Evolutionary conservation across 805 yeast genomes (phyloP), one percentile per base, ranked within the genome.

Genomic region (Schwanniomyces yamadae): DNA sequence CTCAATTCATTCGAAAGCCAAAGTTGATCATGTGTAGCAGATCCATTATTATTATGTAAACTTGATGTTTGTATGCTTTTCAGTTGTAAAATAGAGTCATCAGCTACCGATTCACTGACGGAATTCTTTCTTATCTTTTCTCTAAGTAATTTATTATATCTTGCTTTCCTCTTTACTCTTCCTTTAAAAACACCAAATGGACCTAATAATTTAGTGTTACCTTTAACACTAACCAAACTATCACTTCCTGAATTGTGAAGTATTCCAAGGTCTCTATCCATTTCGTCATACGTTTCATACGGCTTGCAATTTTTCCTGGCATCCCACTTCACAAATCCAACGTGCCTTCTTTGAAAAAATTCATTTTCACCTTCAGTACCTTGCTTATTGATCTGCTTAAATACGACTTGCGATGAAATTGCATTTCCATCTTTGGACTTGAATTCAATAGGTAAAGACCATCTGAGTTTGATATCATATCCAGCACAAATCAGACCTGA

Each of bases 101-200:
- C 4, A 14, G 19, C 23, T 4, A 15, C 11, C 12, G 19, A 11
- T 1, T 14, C 7, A 18, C 14, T 22, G 18, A 21, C 15, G 15
- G 22, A 14, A 14, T n/a, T 16, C n/a, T 19, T 27, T 23, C 11
- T 20, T 16, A 39, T 33, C 40, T 39, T 34, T 36, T 64, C 70
- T 20, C 57, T 63, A 6, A 15, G 20, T n/a, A n/a, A n/a, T 21
- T 45, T 44, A 7, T 48, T 52, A 20, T 40, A 47, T 13, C 39
- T 41, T 32, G 22, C 46, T 30, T 44, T 37, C 28, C 20, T 31
- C 26, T 22, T 35, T 12, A n/a, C 17, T 11, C n/a, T 19, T 8
- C 39, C 36, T 14, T 71, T 72, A 49, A 88, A 86, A 1, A 86
- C 93, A 1, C 95, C 95, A 65, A 87, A 89, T 10, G 93, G 95